phyloP scores from a whole-genome alignment of 345 rosid species.

The Populus ilicifolia region DNA sequence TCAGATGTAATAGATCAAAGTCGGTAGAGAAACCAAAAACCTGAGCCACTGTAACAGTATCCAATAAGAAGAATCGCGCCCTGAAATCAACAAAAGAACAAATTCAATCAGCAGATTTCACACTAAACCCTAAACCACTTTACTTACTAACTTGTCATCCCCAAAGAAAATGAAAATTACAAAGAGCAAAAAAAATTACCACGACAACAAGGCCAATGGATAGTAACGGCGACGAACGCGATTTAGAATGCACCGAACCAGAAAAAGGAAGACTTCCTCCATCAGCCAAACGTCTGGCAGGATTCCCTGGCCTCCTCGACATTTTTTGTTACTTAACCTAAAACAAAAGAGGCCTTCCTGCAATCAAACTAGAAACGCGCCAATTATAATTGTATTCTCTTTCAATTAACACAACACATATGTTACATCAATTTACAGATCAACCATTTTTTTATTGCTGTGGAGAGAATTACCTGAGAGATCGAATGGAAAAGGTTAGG shows the following conservation, averaged over 20 bases:
- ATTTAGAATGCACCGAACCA: slow-evolving; percentile 46
- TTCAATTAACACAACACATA: neutral
- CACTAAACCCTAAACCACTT: neutral
- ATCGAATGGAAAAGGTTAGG: neutral
- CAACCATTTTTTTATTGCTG: too few species aligned
- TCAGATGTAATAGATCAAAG: neutral
- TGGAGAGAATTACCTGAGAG: neutral
- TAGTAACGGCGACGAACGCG: slow-evolving; percentile 51
- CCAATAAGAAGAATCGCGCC: slow-evolving; percentile 56
- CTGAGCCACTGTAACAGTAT: slow-evolving; percentile 55
- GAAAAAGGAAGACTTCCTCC: slow-evolving; percentile 48
- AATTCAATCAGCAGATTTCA: slow-evolving; percentile 15
- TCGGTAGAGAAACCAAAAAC: slow-evolving; percentile 27
- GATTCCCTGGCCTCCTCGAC: slow-evolving; percentile 68
- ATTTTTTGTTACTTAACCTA: slow-evolving; percentile 17
- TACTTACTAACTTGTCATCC: neutral
- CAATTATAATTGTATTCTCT: neutral
- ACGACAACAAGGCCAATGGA: slow-evolving; percentile 42
- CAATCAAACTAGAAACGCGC: neutral
- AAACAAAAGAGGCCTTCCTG: too few species aligned
- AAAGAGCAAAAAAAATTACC: slow-evolving; percentile 30
- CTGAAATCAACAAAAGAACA: slow-evolving; percentile 35
- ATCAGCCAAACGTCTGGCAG: slow-evolving; percentile 47
- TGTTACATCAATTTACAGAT: neutral
- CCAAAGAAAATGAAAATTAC: neutral